These are phyloP conservation scores for Eimeria brunetti DNA, from an alignment of 169 alveolate genomes.

Conservation along the genomic window DNA sequence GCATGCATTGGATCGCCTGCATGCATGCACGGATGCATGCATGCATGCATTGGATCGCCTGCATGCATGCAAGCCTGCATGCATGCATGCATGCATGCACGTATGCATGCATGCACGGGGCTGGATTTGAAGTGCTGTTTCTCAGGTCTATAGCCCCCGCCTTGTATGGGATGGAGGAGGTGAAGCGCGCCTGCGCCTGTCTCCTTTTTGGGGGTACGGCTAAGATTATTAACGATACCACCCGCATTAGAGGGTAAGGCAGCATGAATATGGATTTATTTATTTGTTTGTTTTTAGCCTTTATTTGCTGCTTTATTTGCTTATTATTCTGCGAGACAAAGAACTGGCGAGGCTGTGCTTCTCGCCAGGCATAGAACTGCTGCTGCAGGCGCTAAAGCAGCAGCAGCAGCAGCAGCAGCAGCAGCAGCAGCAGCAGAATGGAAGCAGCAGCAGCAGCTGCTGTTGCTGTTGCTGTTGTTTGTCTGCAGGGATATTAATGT, in stretches of 20 bases:
- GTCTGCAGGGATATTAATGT: conserved; percentile 86
- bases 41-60: too few species aligned
- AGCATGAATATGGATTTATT: too few species aligned
- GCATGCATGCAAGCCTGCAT: too few species aligned
- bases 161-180: conserved; percentile 97
- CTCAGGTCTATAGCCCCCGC: conserved; percentile 97
- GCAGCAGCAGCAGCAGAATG: too few species aligned
- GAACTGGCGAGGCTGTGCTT: neutral
- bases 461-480: neutral
- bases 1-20: too few species aligned
- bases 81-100: too few species aligned
- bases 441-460: neutral
- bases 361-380: neutral
- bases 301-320: too few species aligned
- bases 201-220: conserved; percentile 99
- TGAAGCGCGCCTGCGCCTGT: conserved; percentile 99
- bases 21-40: too few species aligned
- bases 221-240: conserved; percentile 97
- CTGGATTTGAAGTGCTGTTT: too few species aligned
- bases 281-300: too few species aligned
- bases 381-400: neutral
- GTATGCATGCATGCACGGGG: neutral
- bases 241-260: conserved; percentile 97
- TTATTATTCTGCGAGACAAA: too few species aligned
- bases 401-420: conserved; percentile 6